Base-by-base conservation (phyloP, 805 yeast genomes). In the Yarrowia yakushimensis region DNA sequence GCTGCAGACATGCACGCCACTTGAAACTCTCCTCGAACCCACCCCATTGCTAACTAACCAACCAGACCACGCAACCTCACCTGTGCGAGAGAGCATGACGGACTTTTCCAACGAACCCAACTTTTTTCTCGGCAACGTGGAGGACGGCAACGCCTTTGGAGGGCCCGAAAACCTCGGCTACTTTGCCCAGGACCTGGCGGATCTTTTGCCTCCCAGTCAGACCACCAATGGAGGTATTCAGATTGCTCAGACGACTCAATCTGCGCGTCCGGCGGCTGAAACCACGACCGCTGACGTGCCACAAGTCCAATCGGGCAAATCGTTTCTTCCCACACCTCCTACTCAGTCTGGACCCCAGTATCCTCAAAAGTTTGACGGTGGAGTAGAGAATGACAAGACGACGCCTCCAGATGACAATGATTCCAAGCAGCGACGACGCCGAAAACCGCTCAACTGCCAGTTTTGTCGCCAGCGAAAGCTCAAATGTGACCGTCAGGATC, bases 391-490 rank as follows among this genome's bases (percentile, higher is more conserved):
- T 22, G 45, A 43, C 8, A 25, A 30, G 3, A 45, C 33, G 6
- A 18, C 10, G n/a, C 27, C 50, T 10, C 52, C 52, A 1, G 52
- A 45, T 20, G 55, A 48, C 27, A 9, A 22, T 4, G 59, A 48
- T 3, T 20, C 48, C 20, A 66, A 67, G 25, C 66, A 67, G 37
- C 65, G 65, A 23, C 70, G 75, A n/a, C 66, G 69, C 23, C 45
- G 75, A 41, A 68, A 66, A 10, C 74, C 74, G 13, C 62, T 69
- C 25, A 71, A 70, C 63, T 73, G 76, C 63, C 65, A 65, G 33
- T 69, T 68, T 37, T 73, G 76, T 62, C 69, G 75, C 6, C 67
- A 67, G 48, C 65, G 76, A 23, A 73, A 73, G 64, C 69, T 73
- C 17, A 72, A 70, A 46, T 73, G 76, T 60, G 73, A 72, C 52